Evolutionary conservation across 129 eudicot species (phyloP), one percentile per base, ranked within the genome.

Genomic region (Flaveria trinervia): DNA sequence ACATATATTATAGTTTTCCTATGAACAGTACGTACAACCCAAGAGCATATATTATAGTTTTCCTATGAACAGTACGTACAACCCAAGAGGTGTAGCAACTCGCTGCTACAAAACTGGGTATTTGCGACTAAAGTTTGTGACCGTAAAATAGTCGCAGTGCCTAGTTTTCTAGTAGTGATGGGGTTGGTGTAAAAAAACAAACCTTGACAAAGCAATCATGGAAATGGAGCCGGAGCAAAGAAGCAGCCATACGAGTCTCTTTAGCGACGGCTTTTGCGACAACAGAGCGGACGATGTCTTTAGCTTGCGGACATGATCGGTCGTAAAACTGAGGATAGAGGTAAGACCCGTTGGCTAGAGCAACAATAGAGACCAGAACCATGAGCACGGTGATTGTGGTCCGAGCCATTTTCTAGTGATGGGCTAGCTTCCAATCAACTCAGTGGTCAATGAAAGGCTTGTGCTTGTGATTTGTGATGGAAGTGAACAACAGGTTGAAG

Each of bases 171-270:
- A 36, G 41, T 36, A 36, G 41, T 36, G 41, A 36, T 36, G 0
- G 8, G 41, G 7, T 36, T 26, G 41, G 30, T 11, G 9, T 4
- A 9, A 13, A 17, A 13, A 23, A 43, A 80, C 83, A 25, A 68
- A 92, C 98, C 98, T 92, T 88, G 68, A 92, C 96, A 65, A 92
- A 92, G 73, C 98, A 92, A 55, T 92, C 98, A 67, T 92, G 98
- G 83, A 92, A 92, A 75, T 89, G 98, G 59, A 92, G 93, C 72
- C 98, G 81, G 41, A 92, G 84, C 73, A 92, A 82, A 41, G 96
- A 92, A 73, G 98, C 98, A 62, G 98, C 98, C 96, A 89, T 92
- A 41, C 96, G 92, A 46, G 94, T 79, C 55, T 92, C 96, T 83
- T 69, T 88, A 28, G 92, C 89, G 15, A 92, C 98, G 1, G 94